Percentiles rank a stretch among this genome's conserved stretches.
phyloP scores from a whole-genome alignment of 371 early-diverging fungal genomes.

The Funneliformis caledonium region DNA sequence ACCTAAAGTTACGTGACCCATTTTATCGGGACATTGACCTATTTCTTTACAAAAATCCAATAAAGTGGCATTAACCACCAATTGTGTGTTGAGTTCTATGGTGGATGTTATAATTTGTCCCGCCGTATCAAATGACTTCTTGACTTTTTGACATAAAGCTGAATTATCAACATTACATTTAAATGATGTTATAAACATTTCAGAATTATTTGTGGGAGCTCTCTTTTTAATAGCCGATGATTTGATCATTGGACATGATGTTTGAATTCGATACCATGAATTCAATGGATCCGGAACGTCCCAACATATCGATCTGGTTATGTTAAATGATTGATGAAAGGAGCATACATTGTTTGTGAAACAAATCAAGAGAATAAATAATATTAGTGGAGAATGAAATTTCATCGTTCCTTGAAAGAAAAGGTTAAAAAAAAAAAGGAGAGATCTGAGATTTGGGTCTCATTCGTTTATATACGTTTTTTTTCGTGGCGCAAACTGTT shows the following conservation, averaged over 20 bases:
- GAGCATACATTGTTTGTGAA: neutral
- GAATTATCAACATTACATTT: neutral
- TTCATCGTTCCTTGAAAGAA: neutral
- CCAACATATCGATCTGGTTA: neutral
- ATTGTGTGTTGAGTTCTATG: slow-evolving; percentile 50
- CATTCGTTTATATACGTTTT: no score
- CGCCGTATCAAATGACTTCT: slow-evolving; percentile 47
- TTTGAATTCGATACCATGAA: neutral
- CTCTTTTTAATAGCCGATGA: neutral
- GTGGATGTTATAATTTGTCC: slow-evolving; percentile 49
- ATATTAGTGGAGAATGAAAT: neutral
- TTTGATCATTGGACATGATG: neutral
- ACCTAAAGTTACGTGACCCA: slow-evolving; percentile 47
- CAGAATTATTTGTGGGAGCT: neutral
- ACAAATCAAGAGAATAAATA: neutral
- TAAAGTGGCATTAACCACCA: slow-evolving; percentile 62
- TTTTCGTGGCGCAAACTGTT: no score
- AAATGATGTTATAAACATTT: neutral
- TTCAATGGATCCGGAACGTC: neutral
- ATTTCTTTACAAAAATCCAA: slow-evolving; percentile 55
- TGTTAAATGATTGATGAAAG: neutral
- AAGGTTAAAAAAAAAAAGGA: no score
- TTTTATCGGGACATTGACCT: slow-evolving; percentile 45
- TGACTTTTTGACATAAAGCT: slow-evolving; percentile 45
- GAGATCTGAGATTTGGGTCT: no score